A percentile compares a stretch with the other conserved stretches of the same genome.
Conservation (phyloP, 2,329 filamentous ascomycete species). For the Alternaria gaisen region DNA sequence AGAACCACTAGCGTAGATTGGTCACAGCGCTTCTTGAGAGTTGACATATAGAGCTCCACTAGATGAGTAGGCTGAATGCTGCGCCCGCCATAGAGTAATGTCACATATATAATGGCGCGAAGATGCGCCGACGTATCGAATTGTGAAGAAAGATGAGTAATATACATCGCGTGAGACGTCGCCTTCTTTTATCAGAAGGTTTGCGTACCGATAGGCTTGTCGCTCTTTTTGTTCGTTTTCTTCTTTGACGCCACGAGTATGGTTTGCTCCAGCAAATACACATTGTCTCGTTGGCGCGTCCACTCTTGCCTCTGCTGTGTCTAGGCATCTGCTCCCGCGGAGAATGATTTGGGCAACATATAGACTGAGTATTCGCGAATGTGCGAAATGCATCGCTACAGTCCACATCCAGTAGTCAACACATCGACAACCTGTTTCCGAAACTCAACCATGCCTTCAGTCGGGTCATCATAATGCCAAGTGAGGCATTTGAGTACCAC, state of each 20-base stretch:
- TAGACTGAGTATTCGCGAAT: not conserved
- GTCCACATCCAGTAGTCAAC: constrained; percentile 5
- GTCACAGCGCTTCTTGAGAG: not conserved
- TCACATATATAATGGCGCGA: not conserved
- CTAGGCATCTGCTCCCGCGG: not conserved
- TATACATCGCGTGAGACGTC: not conserved
- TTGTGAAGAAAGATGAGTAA: not conserved
- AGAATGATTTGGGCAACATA: not conserved
- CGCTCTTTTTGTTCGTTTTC: not conserved
- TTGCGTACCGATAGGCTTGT: not conserved
- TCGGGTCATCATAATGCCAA: constrained; percentile 17
- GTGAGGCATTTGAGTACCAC: constrained; percentile 23
- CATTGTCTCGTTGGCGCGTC: not conserved
- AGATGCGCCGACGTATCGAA: not conserved
- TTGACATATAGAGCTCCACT: not conserved
- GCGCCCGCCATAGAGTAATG: not conserved
- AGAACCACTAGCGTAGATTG: not conserved
- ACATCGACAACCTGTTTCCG: constrained; percentile 21
- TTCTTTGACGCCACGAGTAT: not conserved
- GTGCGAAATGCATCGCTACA: not conserved
- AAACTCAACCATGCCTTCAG: constrained; percentile 21
- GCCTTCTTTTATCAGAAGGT: not conserved
- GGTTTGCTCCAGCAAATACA: not conserved
- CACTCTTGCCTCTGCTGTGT: not conserved
- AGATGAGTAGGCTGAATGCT: not conserved